Evolutionary conservation across 2,329 filamentous ascomycete genomes (phyloP).

Genomic region (Xylariaceae sp.): DNA sequence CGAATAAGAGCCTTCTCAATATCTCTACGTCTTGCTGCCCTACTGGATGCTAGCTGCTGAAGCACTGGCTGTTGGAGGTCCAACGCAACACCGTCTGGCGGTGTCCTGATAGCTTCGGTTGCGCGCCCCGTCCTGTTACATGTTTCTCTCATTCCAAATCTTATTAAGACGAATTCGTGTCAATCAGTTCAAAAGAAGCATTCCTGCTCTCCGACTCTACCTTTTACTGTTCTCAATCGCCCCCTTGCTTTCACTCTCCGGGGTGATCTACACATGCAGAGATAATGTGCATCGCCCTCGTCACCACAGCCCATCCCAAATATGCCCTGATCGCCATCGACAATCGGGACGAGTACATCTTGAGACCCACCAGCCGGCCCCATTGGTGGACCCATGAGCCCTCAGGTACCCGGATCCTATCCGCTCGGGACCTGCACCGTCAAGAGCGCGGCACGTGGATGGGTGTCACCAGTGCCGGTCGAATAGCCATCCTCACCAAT

Average conservation of each 20-base stretch:
- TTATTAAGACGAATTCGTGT: neutral
- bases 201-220: too few species aligned
- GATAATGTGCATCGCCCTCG: slow-evolving; percentile 71
- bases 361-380: slow-evolving; percentile 59
- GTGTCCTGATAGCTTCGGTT: slow-evolving; percentile 10
- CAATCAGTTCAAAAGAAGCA: neutral
- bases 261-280: neutral
- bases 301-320: slow-evolving; percentile 70
- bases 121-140: slow-evolving; percentile 5
- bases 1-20: neutral
- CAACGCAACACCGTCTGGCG: slow-evolving; percentile 17
- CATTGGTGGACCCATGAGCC: slow-evolving; percentile 57
- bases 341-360: slow-evolving; percentile 72
- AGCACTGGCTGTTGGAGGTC: slow-evolving; percentile 14
- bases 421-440: slow-evolving; percentile 58
- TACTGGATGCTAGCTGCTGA: slow-evolving; percentile 10
- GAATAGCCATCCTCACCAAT: slow-evolving; percentile 63
- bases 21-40: neutral
- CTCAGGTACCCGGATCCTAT: slow-evolving; percentile 47
- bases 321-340: slow-evolving; percentile 73
- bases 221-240: too few species aligned
- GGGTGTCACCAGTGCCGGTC: slow-evolving; percentile 56
- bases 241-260: too few species aligned
- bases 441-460: slow-evolving; percentile 63
- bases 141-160: slow-evolving; percentile 2